These are phyloP conservation scores for Teratosphaeria epicoccoides DNA, from an alignment of 2,329 filamentous ascomycete species.

Conservation along the genomic window DNA sequence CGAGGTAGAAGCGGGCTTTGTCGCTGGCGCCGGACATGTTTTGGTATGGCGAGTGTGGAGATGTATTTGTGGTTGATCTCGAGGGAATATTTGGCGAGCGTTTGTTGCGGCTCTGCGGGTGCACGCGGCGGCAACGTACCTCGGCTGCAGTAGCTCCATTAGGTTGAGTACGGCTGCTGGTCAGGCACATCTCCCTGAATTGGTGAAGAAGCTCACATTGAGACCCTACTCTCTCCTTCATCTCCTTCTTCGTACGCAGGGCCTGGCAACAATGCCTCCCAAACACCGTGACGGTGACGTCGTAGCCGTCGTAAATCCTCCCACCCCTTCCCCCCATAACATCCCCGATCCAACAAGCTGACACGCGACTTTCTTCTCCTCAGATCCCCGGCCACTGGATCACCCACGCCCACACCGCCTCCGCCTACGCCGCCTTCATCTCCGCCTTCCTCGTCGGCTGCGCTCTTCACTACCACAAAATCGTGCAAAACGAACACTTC, in stretches of 20 bases:
- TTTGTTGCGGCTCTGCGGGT: slow-evolving; percentile 6
- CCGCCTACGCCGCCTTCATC: slow-evolving; percentile 78
- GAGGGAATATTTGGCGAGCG: too few relatives aligned
- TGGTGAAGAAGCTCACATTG: neutral
- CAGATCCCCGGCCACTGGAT: slow-evolving; percentile 77
- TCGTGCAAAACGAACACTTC: slow-evolving; percentile 73
- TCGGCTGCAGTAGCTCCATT: neutral
- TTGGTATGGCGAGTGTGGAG: too few relatives aligned
- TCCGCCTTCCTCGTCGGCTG: slow-evolving; percentile 72
- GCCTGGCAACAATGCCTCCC: slow-evolving; percentile 40
- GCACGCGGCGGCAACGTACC: neutral
- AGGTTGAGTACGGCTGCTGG: neutral
- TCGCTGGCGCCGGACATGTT: slow-evolving; percentile 75
- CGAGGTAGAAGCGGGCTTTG: slow-evolving; percentile 90
- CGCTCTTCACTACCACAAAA: slow-evolving; percentile 85
- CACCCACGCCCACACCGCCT: slow-evolving; percentile 72
- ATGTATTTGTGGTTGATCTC: too few relatives aligned
- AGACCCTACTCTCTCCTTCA: neutral
- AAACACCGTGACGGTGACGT: slow-evolving; percentile 54
- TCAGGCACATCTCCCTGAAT: neutral
- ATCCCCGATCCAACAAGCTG: slow-evolving; percentile 4
- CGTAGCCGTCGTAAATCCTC: slow-evolving; percentile 44
- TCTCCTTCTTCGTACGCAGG: neutral
- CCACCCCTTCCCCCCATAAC: slow-evolving; percentile 3
- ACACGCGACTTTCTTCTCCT: slow-evolving; percentile 4